These are phyloP conservation scores for Pichia cephalocereana DNA, from an alignment of 805 yeast species.

Conservation along the genomic window DNA sequence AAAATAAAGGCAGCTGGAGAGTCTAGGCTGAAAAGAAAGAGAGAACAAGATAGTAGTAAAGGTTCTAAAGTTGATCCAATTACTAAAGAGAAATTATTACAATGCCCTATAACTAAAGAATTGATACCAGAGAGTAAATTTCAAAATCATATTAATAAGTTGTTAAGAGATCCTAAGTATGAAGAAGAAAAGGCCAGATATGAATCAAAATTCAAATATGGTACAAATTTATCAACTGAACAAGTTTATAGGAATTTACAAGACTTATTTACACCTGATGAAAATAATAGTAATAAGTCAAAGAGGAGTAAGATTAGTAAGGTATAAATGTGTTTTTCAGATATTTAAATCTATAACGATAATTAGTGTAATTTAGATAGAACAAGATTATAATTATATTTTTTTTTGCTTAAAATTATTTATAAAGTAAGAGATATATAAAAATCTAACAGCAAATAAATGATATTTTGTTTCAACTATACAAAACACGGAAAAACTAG, in stretches of 20 bases:
- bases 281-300: conserved; percentile 3
- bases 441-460: background rate
- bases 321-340: too few species aligned
- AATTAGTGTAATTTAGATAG: background rate
- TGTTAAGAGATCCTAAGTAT: conserved; percentile 72
- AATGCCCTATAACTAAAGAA: conserved; percentile 75
- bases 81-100: conserved; percentile 31
- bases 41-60: conserved; percentile 2
- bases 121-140: conserved; percentile 62
- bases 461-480: background rate
- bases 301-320: conserved; percentile 7
- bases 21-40: conserved; percentile 38
- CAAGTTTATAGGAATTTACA: conserved; percentile 59
- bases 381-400: background rate
- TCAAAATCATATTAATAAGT: conserved; percentile 58
- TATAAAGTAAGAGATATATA: background rate
- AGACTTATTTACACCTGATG: conserved; percentile 19
- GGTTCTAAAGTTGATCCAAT: conserved; percentile 6
- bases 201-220: conserved; percentile 42
- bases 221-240: conserved; percentile 23
- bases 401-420: background rate
- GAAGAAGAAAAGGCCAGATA: conserved; percentile 57
- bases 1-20: conserved; percentile 67
- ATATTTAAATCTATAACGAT: background rate
- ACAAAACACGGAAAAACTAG: background rate